A percentile compares a stretch with the other conserved stretches of the same genome.
These are phyloP conservation scores for Xerocomus minutiporus DNA, from an alignment of 1,284 basidiomycete species.

Conservation along the genomic window DNA sequence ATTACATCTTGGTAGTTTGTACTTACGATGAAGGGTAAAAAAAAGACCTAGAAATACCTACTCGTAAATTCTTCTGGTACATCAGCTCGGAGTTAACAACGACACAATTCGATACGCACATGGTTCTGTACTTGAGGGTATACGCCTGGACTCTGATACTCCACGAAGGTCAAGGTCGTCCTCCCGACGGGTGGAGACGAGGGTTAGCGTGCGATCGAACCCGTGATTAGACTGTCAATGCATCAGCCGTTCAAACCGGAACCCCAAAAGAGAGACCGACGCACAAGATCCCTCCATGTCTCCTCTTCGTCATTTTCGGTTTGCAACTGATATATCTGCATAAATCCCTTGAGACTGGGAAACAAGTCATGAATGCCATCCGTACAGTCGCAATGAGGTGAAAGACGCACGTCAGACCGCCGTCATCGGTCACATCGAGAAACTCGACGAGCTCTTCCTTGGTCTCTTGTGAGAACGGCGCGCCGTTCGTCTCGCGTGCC, in stretches of 20 bases:
- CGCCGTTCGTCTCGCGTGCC: constrained; percentile 73
- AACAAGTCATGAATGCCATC: constrained; percentile 1
- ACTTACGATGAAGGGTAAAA: constrained; percentile 2
- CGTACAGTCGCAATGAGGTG: not conserved
- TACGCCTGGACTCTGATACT: constrained; percentile 10
- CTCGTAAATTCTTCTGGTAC: constrained; percentile 20
- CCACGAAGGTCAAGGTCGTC: constrained; percentile 34
- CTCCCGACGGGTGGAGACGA: constrained; percentile 58
- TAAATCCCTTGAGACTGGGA: constrained; percentile 65
- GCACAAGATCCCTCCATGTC: constrained; percentile 74
- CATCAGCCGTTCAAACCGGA: constrained; percentile 1
- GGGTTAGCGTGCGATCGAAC: constrained; percentile 60
- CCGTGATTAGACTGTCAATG: constrained; percentile 60
- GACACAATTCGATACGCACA: constrained; percentile 14
- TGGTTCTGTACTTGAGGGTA: constrained; percentile 12
- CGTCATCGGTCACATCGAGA: constrained; percentile 67
- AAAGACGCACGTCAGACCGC: constrained; percentile 63
- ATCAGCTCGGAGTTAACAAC: constrained; percentile 3
- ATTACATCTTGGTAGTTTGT: constrained; percentile 20
- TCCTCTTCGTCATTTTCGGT: constrained; percentile 79
- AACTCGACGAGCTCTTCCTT: constrained; percentile 73
- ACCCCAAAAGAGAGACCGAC: constrained; percentile 17
- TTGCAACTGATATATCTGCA: constrained; percentile 76
- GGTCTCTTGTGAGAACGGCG: constrained; percentile 65
- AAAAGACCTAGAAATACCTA: constrained; percentile 4